A percentile compares a stretch with the other conserved stretches of the same genome.
phyloP scores from a whole-genome alignment of 2,329 filamentous ascomycete species.

The Aspergillus fumigatus region DNA sequence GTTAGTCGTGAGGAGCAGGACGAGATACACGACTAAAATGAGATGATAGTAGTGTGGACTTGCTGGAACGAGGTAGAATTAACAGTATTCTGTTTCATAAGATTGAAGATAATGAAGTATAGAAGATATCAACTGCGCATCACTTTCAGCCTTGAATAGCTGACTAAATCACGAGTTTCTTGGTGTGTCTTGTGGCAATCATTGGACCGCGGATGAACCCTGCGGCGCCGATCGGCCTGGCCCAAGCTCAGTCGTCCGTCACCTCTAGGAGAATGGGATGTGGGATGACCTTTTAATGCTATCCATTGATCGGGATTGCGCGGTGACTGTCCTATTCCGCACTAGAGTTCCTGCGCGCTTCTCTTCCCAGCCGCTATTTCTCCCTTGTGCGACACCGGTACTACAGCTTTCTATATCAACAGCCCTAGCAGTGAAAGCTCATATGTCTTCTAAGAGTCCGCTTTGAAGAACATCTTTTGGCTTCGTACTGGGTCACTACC shows the following conservation, averaged over 20 bases:
- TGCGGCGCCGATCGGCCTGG: slow-evolving; percentile 20
- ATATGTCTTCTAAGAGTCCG: not conserved
- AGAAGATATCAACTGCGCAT: not conserved
- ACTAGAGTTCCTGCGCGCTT: not conserved
- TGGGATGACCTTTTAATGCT: not conserved
- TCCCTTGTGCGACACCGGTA: not conserved
- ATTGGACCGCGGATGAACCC: slow-evolving; percentile 13
- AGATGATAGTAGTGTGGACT: not conserved
- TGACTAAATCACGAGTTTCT: slow-evolving; percentile 18
- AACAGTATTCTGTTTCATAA: not conserved
- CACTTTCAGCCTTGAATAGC: slow-evolving; percentile 3
- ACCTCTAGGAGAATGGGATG: not conserved
- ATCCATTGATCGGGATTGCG: not conserved
- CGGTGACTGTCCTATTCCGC: not conserved
- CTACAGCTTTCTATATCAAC: not conserved
- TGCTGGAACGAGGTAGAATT: not conserved
- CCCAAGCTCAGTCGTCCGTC: slow-evolving; percentile 16
- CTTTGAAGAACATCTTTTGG: not conserved
- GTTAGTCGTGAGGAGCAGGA: not conserved
- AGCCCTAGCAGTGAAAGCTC: not conserved
- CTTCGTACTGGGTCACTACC: not conserved
- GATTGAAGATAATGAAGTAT: not conserved
- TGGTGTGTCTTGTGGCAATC: slow-evolving; percentile 8
- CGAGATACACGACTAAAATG: not conserved
- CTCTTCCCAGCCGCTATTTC: not conserved